A percentile compares a stretch with the other conserved stretches of the same genome.
Evolutionary conservation across 192 early-diverging fungal genomes (phyloP).

Genomic region (Gamsiella multidivaricata): DNA sequence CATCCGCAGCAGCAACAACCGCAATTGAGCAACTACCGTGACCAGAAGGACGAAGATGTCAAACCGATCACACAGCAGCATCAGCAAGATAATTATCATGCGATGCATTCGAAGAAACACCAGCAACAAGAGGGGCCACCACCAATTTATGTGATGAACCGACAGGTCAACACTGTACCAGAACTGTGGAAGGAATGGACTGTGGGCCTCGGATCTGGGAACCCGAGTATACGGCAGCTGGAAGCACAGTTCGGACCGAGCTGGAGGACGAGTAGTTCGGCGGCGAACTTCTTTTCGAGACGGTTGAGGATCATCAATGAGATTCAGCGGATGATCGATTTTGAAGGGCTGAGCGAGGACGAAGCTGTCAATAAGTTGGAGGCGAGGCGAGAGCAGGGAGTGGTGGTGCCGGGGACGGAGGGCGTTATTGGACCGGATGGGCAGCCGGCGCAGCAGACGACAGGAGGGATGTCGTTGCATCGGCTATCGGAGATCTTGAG

Average conservation of each 20-base stretch:
- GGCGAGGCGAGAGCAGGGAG: slow-evolving; percentile 28
- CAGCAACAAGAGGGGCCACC: slow-evolving; percentile 3
- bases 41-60: slow-evolving; percentile 14
- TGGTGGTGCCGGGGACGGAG: slow-evolving; percentile 15
- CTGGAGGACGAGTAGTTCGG: slow-evolving; percentile 39
- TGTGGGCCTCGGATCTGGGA: slow-evolving; percentile 34
- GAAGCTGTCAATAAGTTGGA: slow-evolving; percentile 35
- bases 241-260: slow-evolving; percentile 39
- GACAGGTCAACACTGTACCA: slow-evolving; percentile 35
- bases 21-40: background rate
- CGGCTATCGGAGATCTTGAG: slow-evolving; percentile 24
- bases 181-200: slow-evolving; percentile 53
- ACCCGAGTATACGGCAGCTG: slow-evolving; percentile 38
- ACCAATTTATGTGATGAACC: slow-evolving; percentile 42
- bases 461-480: slow-evolving; percentile 30
- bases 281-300: slow-evolving; percentile 43
- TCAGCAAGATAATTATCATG: no score
- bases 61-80: slow-evolving; percentile 2
- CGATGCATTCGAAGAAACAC: background rate
- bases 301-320: slow-evolving; percentile 42
- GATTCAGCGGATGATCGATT: slow-evolving; percentile 34
- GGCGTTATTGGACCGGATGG: slow-evolving; percentile 7
- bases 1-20: slow-evolving; percentile 7
- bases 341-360: slow-evolving; percentile 32
- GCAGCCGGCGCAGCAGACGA: slow-evolving; percentile 1